Conservation (phyloP, 179 eudicot genomes). For the Corrigiola litoralis region DNA sequence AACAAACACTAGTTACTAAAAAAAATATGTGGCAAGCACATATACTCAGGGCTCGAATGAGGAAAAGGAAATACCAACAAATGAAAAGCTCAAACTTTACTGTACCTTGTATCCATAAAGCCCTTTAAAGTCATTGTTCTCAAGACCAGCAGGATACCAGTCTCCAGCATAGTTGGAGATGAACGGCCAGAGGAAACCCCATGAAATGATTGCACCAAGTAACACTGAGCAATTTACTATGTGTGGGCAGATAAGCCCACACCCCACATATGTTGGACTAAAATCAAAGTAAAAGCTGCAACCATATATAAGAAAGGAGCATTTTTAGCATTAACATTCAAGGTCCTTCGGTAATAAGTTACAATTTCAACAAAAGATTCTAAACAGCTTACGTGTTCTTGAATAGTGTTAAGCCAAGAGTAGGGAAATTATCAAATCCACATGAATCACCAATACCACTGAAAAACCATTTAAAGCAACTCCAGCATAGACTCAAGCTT, state of each 20-base stretch:
- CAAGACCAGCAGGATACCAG: constrained; percentile 96
- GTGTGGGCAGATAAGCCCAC: constrained; percentile 98
- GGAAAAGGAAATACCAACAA: too few relatives aligned
- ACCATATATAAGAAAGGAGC: not conserved
- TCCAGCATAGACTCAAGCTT: constrained; percentile 85
- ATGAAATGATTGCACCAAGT: constrained; percentile 86
- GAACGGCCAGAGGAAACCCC: constrained; percentile 98
- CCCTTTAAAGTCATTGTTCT: constrained; percentile 84
- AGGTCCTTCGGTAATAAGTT: not conserved
- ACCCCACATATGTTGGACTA: constrained; percentile 96
- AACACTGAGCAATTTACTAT: constrained; percentile 90
- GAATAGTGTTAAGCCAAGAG: constrained; percentile 74
- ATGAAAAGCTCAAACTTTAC: too few relatives aligned
- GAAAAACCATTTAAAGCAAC: constrained; percentile 98
- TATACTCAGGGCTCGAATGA: too few relatives aligned
- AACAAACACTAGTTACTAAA: not conserved
- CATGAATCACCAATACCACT: constrained; percentile 94
- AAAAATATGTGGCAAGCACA: too few relatives aligned
- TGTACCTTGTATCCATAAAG: constrained; percentile 97
- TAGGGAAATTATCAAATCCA: constrained; percentile 95
- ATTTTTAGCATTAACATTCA: not conserved
- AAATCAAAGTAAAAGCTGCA: constrained; percentile 98
- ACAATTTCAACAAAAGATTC: not conserved
- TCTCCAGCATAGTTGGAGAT: constrained; percentile 78
- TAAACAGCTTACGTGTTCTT: constrained; percentile 71